These are phyloP conservation scores for Cladosporium halotolerans DNA, from an alignment of 2,329 filamentous ascomycete species.

Conservation along the genomic window DNA sequence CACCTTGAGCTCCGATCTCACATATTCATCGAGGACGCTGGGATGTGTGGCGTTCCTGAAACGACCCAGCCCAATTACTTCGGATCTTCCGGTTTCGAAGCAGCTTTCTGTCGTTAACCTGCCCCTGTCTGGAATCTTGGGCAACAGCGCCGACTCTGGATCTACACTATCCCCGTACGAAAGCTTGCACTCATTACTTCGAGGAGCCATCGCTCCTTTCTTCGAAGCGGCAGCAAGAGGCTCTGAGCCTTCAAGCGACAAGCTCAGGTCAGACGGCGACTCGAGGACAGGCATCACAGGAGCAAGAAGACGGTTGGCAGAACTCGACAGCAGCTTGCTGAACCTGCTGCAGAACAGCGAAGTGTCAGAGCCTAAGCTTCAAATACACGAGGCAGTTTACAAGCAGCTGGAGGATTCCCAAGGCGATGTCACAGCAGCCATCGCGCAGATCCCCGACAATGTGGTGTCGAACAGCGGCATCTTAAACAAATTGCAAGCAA, in stretches of 20 bases:
- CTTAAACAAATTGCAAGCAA: constrained; percentile 86
- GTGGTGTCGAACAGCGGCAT: constrained; percentile 86
- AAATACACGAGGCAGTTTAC: constrained; percentile 84
- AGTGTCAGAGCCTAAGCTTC: constrained; percentile 83
- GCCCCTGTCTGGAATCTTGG: constrained; percentile 69
- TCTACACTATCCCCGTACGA: constrained; percentile 70
- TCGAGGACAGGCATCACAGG: constrained; percentile 91
- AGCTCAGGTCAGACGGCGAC: constrained; percentile 76
- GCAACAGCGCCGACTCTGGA: constrained; percentile 43
- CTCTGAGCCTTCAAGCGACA: constrained; percentile 59
- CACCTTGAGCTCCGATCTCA: constrained; percentile 73
- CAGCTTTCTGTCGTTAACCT: constrained; percentile 93
- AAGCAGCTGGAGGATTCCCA: constrained; percentile 68
- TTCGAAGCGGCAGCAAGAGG: constrained; percentile 93
- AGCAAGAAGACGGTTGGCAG: constrained; percentile 95
- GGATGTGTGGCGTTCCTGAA: constrained; percentile 87
- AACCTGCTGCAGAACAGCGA: constrained; percentile 97
- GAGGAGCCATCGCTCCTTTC: constrained; percentile 86
- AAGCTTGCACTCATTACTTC: constrained; percentile 83
- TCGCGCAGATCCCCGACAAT: constrained; percentile 68
- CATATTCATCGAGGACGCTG: constrained; percentile 69
- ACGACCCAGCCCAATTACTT: constrained; percentile 79
- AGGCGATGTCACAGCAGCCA: constrained; percentile 61
- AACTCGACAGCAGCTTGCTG: constrained; percentile 81
- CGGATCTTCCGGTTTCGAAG: constrained; percentile 69